Conservation (phyloP, 2,329 filamentous ascomycete species). For the Colletotrichum sp. region DNA sequence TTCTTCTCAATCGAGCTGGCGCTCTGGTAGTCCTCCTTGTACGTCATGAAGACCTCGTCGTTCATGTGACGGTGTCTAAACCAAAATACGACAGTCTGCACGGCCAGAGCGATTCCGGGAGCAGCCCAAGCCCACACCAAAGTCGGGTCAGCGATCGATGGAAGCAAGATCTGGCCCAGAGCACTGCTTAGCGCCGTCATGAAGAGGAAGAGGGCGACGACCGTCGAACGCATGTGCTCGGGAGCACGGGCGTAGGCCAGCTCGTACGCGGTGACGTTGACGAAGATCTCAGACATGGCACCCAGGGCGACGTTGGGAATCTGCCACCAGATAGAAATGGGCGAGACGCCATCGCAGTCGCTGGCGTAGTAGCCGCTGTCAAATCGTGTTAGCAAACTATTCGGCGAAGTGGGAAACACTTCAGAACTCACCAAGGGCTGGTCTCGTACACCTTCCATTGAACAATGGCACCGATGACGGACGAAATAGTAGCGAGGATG, state of each 20-base stretch:
- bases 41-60: conserved; percentile 21
- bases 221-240: conserved; percentile 65
- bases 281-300: conserved; percentile 61
- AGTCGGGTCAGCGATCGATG: conserved; percentile 44
- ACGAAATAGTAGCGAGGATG: conserved; percentile 49
- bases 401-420: too few species aligned
- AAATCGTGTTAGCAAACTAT: background rate
- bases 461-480: conserved; percentile 60
- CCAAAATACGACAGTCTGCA: conserved; percentile 29
- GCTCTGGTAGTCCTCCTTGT: conserved; percentile 5
- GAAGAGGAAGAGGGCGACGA: conserved; percentile 61
- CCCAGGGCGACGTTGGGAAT: conserved; percentile 53
- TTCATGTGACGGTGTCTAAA: conserved; percentile 27
- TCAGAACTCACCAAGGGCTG: conserved; percentile 45
- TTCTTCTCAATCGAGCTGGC: background rate
- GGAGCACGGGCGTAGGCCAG: conserved; percentile 74
- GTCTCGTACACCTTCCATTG: conserved; percentile 65
- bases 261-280: conserved; percentile 68
- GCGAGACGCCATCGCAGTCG: conserved; percentile 40
- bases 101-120: conserved; percentile 27
- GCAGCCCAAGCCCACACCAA: conserved; percentile 29
- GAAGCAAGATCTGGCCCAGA: conserved; percentile 47
- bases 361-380: conserved; percentile 45
- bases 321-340: conserved; percentile 58
- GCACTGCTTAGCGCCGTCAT: conserved; percentile 63